Base-by-base conservation (phyloP, 495 filamentous ascomycete genomes). In the Aspergillus hancockii region DNA sequence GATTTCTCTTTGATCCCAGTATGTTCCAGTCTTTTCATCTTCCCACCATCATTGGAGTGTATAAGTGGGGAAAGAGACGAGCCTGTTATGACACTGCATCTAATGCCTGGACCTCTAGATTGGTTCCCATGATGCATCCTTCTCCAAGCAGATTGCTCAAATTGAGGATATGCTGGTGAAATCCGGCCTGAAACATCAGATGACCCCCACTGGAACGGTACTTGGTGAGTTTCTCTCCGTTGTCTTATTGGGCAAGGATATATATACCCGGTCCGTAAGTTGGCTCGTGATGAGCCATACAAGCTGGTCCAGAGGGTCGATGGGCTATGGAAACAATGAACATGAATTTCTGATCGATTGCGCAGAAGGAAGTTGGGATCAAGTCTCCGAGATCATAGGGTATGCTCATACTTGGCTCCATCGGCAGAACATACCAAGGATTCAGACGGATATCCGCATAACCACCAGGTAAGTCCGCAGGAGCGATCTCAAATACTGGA, bases 151-250 rank as follows among this genome's bases (percentile, higher is more conserved):
- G 66, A 83, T 97, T 13, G 90, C 92, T 12, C 83, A 86, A 30
- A 88, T 97, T 21, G 90, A 96, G 69, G 79, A 83, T 10, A 76
- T 96, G 28, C 78, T 95, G 55, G 81, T 85, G 62, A 78, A 77
- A 38, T 89, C 85, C 60, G 89, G 88, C 0, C 65, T 96, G 64
- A 84, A 79, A 52, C 90, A 87, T 63, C 80, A 81, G 51, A 91
- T 95, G 89, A 90, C 94, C 67, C 88, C 88, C 9, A 89, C 88
- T 16, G 92, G 92, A 8, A 95, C 92, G 0, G 93, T 89, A 0
- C 80, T 96, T 49, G 90, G 90, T 93, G 72, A 43, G 83, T 81
- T n/a, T 34, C 8, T 28, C 46, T 32, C 5, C 13, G 14, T 25
- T 51, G 8, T 51, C 25, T 28, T 28, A 3, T 28, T 28, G 3